Percentiles rank a stretch among this genome's conserved stretches.
phyloP scores from a whole-genome alignment of 768 basidiomycete genomes.

The Hirschioporus abietinus region DNA sequence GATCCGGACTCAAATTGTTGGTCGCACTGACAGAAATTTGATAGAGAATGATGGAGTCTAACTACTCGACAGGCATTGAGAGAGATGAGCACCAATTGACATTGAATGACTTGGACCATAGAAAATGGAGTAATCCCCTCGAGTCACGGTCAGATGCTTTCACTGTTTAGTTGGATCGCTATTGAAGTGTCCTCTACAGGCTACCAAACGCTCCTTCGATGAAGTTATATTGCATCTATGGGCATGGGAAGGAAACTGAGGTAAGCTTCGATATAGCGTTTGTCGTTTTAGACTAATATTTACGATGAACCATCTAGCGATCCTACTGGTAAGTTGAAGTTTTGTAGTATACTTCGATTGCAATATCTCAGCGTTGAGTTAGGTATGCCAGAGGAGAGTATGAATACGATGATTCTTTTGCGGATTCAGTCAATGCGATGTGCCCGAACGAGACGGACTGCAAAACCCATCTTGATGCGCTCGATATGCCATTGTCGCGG shows the following conservation, averaged over 20 bases:
- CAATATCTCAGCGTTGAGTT: conserved; percentile 3
- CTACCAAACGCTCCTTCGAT: conserved; percentile 87
- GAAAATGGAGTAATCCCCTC: conserved; percentile 91
- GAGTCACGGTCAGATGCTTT: conserved; percentile 53
- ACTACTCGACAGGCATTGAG: conserved; percentile 90
- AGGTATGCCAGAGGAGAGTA: conserved; percentile 73
- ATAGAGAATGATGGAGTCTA: conserved; percentile 75
- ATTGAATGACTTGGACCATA: conserved; percentile 65
- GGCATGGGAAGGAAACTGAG: conserved; percentile 94
- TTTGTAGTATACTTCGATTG: neutral
- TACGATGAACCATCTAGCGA: conserved; percentile 41
- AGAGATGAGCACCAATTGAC: conserved; percentile 57
- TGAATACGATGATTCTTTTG: conserved; percentile 54
- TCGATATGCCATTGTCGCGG: conserved; percentile 51
- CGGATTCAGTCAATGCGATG: conserved; percentile 37
- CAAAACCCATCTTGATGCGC: conserved; percentile 35
- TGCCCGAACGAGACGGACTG: conserved; percentile 46
- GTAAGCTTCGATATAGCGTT: conserved; percentile 31
- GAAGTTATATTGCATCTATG: conserved; percentile 91
- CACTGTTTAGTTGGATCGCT: neutral
- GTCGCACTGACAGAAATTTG: conserved; percentile 4
- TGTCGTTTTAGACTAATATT: conserved; percentile 8
- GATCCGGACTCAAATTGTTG: neutral
- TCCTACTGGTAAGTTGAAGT: conserved; percentile 71
- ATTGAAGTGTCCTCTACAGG: conserved; percentile 29